Conservation (phyloP, 768 basidiomycete species). For the Lyophyllum atratum region DNA sequence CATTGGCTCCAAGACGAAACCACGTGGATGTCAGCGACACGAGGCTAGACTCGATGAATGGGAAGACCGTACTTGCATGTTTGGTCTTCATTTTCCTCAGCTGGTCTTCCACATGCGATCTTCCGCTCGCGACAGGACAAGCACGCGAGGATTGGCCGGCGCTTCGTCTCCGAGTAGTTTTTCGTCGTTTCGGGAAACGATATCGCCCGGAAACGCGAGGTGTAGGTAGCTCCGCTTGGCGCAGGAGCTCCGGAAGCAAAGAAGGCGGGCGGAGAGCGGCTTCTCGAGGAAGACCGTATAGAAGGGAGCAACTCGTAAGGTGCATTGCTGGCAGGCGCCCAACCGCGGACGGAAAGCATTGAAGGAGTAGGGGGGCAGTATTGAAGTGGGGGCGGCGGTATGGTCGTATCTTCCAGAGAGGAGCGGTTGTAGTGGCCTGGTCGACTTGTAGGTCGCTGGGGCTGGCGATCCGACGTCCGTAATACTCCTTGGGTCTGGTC, state of each 20-base stretch:
- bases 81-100: not conserved
- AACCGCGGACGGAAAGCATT: too few relatives aligned
- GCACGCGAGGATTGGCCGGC: not conserved
- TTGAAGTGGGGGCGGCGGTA: not conserved
- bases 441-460: not conserved
- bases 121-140: slow-evolving; percentile 1
- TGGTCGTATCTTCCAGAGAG: too few relatives aligned
- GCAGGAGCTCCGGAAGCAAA: not conserved
- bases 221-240: not conserved
- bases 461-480: too few relatives aligned
- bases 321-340: not conserved
- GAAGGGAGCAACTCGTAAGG: not conserved
- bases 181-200: not conserved
- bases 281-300: not conserved
- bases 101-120: slow-evolving; percentile 2
- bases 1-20: not conserved
- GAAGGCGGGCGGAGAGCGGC: not conserved
- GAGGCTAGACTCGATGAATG: too few relatives aligned
- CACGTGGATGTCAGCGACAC: too few relatives aligned
- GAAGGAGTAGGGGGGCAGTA: too few relatives aligned
- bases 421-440: too few relatives aligned
- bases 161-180: not conserved
- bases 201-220: not conserved
- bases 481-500: too few relatives aligned
- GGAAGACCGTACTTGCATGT: slow-evolving; percentile 7